These are phyloP conservation scores for Colletotrichum sp. DNA, from an alignment of 2,329 filamentous ascomycete species.

Conservation along the genomic window DNA sequence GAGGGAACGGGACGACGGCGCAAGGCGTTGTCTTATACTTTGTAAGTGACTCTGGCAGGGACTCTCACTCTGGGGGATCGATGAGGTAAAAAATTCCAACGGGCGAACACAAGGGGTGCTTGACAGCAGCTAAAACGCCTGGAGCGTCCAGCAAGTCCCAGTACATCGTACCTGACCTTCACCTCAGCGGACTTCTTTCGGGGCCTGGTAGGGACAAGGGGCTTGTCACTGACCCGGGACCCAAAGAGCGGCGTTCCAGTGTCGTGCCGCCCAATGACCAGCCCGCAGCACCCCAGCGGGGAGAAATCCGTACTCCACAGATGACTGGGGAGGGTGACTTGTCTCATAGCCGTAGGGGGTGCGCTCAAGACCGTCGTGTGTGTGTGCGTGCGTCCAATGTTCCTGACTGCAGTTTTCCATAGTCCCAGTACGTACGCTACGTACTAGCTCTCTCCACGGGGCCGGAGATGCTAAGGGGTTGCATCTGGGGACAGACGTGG, in stretches of 20 bases:
- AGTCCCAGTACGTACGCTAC: not conserved
- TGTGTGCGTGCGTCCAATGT: not conserved
- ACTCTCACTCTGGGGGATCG: not conserved
- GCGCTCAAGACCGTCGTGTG: not conserved
- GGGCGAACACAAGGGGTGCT: slow-evolving; percentile 14
- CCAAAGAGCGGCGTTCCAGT: not conserved
- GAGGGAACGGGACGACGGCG: not conserved
- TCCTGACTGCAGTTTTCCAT: not conserved
- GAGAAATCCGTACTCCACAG: slow-evolving; percentile 18
- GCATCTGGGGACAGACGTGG: slow-evolving; percentile 12
- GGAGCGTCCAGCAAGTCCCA: slow-evolving; percentile 18
- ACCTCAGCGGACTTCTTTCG: slow-evolving; percentile 14
- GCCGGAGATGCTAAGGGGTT: slow-evolving; percentile 8
- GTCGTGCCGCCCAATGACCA: slow-evolving; percentile 3
- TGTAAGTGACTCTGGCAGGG: slow-evolving; percentile 7
- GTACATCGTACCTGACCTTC: not conserved
- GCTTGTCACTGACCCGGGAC: slow-evolving; percentile 14
- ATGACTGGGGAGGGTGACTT: not conserved
- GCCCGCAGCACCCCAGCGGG: not conserved
- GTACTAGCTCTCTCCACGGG: slow-evolving; percentile 11
- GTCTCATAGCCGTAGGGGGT: slow-evolving; percentile 8
- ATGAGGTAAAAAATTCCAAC: slow-evolving; percentile 21
- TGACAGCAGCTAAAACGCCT: slow-evolving; percentile 20
- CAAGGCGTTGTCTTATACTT: slow-evolving; percentile 19
- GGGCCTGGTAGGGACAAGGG: not conserved